These are phyloP conservation scores for Aspergillus cejpii DNA, from an alignment of 2,329 filamentous ascomycete species.

Conservation along the genomic window DNA sequence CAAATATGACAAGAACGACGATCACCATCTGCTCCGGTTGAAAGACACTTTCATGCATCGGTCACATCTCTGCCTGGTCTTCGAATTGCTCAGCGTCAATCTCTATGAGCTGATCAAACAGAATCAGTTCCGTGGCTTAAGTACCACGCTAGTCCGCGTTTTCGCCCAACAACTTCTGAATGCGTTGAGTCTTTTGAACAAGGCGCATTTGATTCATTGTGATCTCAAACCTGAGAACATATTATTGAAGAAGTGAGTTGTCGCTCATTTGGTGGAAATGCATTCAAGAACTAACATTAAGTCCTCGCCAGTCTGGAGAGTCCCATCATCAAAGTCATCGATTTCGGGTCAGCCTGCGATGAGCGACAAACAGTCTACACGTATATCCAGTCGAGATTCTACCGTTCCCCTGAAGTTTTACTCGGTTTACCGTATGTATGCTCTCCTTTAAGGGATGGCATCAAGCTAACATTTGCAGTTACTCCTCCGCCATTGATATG, in stretches of 20 bases:
- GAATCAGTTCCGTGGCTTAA: constrained; percentile 95
- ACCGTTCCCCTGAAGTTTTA: constrained; percentile 90
- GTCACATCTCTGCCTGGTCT: constrained; percentile 93
- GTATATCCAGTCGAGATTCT: constrained; percentile 97
- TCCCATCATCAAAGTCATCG: constrained; percentile 99
- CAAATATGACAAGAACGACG: constrained; percentile 98
- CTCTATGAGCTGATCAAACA: constrained; percentile 98
- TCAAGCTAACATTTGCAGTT: constrained; percentile 42
- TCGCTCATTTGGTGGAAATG: neutral
- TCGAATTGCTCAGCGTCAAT: constrained; percentile 94
- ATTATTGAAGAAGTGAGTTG: constrained; percentile 73
- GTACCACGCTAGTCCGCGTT: constrained; percentile 91
- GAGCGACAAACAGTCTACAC: constrained; percentile 98
- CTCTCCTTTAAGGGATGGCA: constrained; percentile 1
- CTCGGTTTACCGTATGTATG: constrained; percentile 67
- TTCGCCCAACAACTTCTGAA: constrained; percentile 96
- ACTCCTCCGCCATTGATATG: constrained; percentile 99
- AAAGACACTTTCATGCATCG: constrained; percentile 98
- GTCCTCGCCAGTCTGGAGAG: constrained; percentile 71
- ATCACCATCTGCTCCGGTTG: constrained; percentile 86
- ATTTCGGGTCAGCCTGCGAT: constrained; percentile 97
- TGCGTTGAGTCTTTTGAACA: constrained; percentile 84
- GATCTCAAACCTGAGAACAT: constrained; percentile 99
- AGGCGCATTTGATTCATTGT: constrained; percentile 94
- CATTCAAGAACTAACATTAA: constrained; percentile 7